Base-by-base conservation (phyloP, 768 basidiomycete genomes). In the Candolleomyces aberdarensis region DNA sequence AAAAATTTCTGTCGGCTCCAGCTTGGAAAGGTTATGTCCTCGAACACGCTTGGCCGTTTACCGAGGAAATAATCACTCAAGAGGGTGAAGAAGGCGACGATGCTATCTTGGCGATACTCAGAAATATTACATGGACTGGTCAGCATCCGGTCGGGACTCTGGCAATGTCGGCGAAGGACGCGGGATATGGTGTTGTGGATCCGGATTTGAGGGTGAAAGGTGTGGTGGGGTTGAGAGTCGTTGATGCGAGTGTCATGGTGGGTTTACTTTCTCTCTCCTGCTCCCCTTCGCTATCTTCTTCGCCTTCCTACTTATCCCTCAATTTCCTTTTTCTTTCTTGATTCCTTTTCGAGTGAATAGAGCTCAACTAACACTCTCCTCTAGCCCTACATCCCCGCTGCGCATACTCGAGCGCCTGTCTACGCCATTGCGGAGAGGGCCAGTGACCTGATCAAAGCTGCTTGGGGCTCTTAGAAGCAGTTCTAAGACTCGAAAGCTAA, bases 201-300 rank as follows among this genome's bases (percentile, higher is more conserved):
- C 71, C 77, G 10, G 69, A 77, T 62, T 64, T 80, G 52, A 62
- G 56, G 41, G 74, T 80, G 10, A 78, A 79, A 60, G 71, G 70
- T 0, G 65, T 72, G 1, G 54, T 50, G 1, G 77, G 74, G 8
- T 54, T 79, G 59, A 68, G 78, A 1, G 66, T 80, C 29, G 75
- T 80, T 8, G 76, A 80, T 67, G 74, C 73, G 7, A 75, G 75
- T 14, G 67, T 71, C 60, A 61, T 74, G 59, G 77, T 75, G 58
- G 61, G 74, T 22, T n/a, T n/a, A n/a, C n/a, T n/a, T n/a, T n/a
- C n/a, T n/a, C n/a, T n/a, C n/a, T n/a, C n/a, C n/a, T n/a, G n/a
- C n/a, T n/a, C n/a, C n/a, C n/a, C n/a, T n/a, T n/a, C n/a, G n/a
- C n/a, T n/a, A n/a, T n/a, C n/a, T n/a, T n/a, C n/a, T n/a, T n/a